phyloP scores from a whole-genome alignment of 2,329 filamentous ascomycete species.

The Neobulgaria alba region DNA sequence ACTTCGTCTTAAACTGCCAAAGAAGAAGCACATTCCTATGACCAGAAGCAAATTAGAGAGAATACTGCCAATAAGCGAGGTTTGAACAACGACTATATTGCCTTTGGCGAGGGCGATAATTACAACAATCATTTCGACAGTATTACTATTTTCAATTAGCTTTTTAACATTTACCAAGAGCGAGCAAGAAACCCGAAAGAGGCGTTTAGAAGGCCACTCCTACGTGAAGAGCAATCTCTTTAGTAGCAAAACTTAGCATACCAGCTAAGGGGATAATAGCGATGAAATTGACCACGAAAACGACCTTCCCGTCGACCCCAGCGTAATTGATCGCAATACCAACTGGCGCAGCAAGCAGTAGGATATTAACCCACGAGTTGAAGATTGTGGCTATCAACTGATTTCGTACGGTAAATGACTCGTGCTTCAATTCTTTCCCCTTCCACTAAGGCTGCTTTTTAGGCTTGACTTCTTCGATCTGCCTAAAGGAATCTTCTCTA shows the following conservation, averaged over 20 bases:
- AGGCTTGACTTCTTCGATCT: constrained; percentile 12
- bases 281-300: not conserved
- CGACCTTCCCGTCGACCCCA: not conserved
- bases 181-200: not conserved
- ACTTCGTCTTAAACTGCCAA: not conserved
- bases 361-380: not conserved
- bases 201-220: not conserved
- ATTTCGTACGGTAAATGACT: not conserved
- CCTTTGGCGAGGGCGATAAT: not conserved
- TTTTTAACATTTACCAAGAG: not conserved
- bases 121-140: not conserved
- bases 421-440: constrained; percentile 4
- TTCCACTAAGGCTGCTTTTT: constrained; percentile 25
- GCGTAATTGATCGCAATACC: not conserved
- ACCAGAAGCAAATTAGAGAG: not conserved
- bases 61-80: not conserved
- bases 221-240: not conserved
- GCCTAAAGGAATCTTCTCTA: too few relatives aligned
- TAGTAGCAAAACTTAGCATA: not conserved
- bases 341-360: not conserved
- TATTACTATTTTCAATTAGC: not conserved
- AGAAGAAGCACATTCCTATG: not conserved
- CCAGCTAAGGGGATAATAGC: not conserved
- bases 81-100: not conserved
- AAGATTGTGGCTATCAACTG: not conserved